Percentiles rank a stretch among this genome's conserved stretches.
Conservation (phyloP, 2,329 filamentous ascomycete genomes). For the Paecilomyces variotii region DNA sequence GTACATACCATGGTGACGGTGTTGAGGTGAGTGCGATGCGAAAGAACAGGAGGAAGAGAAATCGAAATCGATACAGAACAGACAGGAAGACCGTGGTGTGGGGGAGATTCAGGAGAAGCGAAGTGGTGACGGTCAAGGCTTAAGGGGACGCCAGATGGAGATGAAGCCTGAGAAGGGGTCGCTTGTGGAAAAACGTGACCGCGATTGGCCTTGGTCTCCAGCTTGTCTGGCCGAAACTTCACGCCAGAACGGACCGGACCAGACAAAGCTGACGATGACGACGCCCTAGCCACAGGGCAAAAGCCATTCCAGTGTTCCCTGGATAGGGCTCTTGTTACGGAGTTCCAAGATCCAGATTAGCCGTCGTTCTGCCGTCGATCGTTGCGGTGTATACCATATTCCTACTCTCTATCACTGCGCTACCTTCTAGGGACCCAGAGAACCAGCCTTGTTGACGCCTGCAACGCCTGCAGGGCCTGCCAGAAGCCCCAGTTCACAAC, state of each 20-base stretch:
- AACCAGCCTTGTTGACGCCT: neutral
- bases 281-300: neutral
- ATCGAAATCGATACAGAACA: constrained; percentile 5
- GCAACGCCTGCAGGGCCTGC: neutral
- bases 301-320: neutral
- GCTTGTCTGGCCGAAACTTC: neutral
- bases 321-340: neutral
- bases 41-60: constrained; percentile 5
- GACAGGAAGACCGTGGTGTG: constrained; percentile 10
- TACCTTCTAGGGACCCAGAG: neutral
- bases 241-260: neutral
- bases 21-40: constrained; percentile 2
- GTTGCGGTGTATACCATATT: neutral
- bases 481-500: neutral
- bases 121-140: constrained; percentile 6
- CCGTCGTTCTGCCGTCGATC: neutral
- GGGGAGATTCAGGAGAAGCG: constrained; percentile 12
- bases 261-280: neutral
- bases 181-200: neutral
- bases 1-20: constrained; percentile 25
- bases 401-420: neutral
- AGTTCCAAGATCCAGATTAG: neutral
- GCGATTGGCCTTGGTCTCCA: neutral
- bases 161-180: neutral
- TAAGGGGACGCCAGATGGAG: constrained; percentile 1